Percentiles rank a stretch among this genome's conserved stretches.
These are phyloP conservation scores for Kappamyces sp. DNA, from an alignment of 192 early-diverging fungal species.

Conservation along the genomic window DNA sequence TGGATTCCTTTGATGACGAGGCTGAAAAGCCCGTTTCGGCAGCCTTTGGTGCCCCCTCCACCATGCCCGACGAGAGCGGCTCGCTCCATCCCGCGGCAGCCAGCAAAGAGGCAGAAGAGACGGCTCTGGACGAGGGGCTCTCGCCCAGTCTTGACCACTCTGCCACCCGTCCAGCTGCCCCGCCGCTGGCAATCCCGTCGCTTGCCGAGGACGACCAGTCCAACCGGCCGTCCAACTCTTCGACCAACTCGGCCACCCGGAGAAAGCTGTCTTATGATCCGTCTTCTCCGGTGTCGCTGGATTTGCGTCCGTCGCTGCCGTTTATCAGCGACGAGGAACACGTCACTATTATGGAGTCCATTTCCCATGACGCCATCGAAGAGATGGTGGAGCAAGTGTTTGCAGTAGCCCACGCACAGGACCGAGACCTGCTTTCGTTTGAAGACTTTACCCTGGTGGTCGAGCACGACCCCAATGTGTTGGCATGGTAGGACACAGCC, in stretches of 20 bases:
- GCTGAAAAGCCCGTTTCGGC: constrained; percentile 82
- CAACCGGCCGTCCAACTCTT: no score
- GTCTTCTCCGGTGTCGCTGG: constrained; percentile 7
- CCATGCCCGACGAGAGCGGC: no score
- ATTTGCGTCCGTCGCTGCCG: constrained; percentile 8
- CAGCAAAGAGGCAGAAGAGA: no score
- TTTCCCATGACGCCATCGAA: constrained; percentile 87
- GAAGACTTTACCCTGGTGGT: constrained; percentile 79
- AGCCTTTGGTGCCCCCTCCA: constrained; percentile 69
- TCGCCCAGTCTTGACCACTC: no score
- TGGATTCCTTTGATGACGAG: constrained; percentile 75
- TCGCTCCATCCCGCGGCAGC: no score
- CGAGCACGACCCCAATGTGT: constrained; percentile 69
- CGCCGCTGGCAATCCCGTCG: constrained; percentile 2
- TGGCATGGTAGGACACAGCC: constrained; percentile 57
- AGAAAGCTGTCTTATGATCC: constrained; percentile 8
- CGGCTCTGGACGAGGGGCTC: no score
- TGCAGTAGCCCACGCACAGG: constrained; percentile 35
- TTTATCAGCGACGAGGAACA: constrained; percentile 43
- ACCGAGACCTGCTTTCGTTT: constrained; percentile 63
- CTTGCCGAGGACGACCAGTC: not conserved
- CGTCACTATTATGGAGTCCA: constrained; percentile 85
- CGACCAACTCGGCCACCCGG: no score
- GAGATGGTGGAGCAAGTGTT: constrained; percentile 93
- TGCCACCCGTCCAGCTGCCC: not conserved